A percentile compares a stretch with the other conserved stretches of the same genome.
These are phyloP conservation scores for Saccharum hybrid DNA, from an alignment of 202 grass and related monocot genomes.

Conservation along the genomic window DNA sequence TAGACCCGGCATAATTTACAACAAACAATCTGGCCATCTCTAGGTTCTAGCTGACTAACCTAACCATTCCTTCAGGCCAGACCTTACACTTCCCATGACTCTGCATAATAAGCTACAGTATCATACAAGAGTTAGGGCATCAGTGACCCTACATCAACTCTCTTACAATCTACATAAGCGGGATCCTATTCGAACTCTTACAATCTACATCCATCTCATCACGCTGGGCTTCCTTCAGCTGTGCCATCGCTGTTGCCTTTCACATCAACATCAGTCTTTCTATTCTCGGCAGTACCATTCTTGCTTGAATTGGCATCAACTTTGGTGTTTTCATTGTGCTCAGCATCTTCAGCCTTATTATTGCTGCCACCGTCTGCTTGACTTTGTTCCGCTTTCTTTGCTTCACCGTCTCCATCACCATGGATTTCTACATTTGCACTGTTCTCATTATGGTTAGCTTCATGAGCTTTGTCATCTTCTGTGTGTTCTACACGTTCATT, in stretches of 20 bases:
- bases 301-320: constrained; percentile 33
- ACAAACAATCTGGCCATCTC: constrained; percentile 15
- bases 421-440: not conserved
- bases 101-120: constrained; percentile 21
- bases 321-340: constrained; percentile 17
- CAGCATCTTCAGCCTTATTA: constrained; percentile 30
- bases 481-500: not conserved
- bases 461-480: constrained; percentile 37
- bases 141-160: not conserved
- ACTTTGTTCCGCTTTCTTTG: constrained; percentile 9
- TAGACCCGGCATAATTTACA: constrained; percentile 31
- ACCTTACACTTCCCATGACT: not conserved
- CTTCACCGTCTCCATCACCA: not conserved
- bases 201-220: not conserved
- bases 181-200: not conserved
- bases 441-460: constrained; percentile 9
- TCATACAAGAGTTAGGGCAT: constrained; percentile 31
- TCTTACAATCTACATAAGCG: constrained; percentile 1
- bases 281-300: constrained; percentile 21
- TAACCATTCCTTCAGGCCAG: not conserved
- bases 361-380: not conserved
- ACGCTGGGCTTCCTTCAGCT: not conserved
- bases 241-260: not conserved
- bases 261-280: not conserved
- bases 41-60: constrained; percentile 31